These are phyloP conservation scores for Claviceps humidiphila DNA, from an alignment of 2,329 filamentous ascomycete species.

Conservation along the genomic window DNA sequence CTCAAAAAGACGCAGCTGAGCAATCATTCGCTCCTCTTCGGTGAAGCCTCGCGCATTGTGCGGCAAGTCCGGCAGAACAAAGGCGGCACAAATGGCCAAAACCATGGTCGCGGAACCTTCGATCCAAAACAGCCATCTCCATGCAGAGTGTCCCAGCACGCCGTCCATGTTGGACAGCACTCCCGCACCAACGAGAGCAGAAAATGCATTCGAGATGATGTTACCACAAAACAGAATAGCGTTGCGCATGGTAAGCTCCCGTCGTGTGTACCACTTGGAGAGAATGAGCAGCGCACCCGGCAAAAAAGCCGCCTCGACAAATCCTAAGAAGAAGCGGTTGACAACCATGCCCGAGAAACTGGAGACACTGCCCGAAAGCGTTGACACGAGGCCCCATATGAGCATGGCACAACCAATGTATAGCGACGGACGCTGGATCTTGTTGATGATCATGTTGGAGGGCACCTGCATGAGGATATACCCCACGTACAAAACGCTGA, in stretches of 20 bases:
- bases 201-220: conserved; percentile 47
- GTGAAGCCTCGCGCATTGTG: conserved; percentile 45
- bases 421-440: conserved; percentile 35
- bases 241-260: conserved; percentile 40
- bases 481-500: conserved; percentile 52
- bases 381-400: conserved; percentile 48
- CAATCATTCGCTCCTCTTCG: conserved; percentile 42
- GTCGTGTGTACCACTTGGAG: conserved; percentile 54
- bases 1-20: conserved; percentile 41
- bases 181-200: conserved; percentile 44
- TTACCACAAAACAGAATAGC: conserved; percentile 47
- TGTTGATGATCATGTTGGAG: conserved; percentile 44
- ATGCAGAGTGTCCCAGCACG: conserved; percentile 38
- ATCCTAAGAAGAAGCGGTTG: conserved; percentile 46
- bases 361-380: conserved; percentile 36
- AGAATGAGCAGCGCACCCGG: conserved; percentile 51
- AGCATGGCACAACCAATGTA: conserved; percentile 41
- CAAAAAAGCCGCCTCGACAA: conserved; percentile 51
- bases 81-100: conserved; percentile 31
- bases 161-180: conserved; percentile 46
- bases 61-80: conserved; percentile 41
- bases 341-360: conserved; percentile 41
- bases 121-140: conserved; percentile 50
- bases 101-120: conserved; percentile 40
- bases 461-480: conserved; percentile 53